Base-by-base conservation (phyloP, 148 eudicot species). In the Selenicereus undatus region DNA sequence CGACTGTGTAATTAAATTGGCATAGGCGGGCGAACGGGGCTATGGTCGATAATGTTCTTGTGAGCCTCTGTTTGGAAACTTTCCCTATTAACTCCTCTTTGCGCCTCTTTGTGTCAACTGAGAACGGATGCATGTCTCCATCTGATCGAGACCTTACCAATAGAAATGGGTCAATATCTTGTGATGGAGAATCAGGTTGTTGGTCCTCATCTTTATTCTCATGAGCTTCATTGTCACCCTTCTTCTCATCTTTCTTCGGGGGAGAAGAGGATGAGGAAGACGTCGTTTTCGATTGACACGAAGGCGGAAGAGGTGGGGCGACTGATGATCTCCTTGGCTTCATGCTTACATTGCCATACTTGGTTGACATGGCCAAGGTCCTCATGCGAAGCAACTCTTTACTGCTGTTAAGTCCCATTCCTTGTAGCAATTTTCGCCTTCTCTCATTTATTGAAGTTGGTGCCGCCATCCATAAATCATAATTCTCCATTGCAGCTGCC, bases 121-220 rank as follows among this genome's bases (percentile, higher is more conserved):
- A 92, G 51, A 86, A 82, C 0, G 84, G 75, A 0, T 83, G 88
- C 26, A 96, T 87, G 48, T 96, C 99, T 0, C 97, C 90, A 30
- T 96, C 99, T 3, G 99, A 96, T 77, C 95, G 83, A 9, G 98
- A 96, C 43, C 99, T 84, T 35, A 92, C 88, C 1, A 93, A 82
- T 50, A 91, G 27, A 14, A 27, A 27, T 26, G 36, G 12, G 89
- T 43, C 29, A 78, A 76, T 12, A 75, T 54, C 68, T 8, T 82
- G 70, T 0, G 84, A 62, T 11, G 82, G 77, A 0, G 84, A 60
- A 0, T 50, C 35, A 10, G 78, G 29, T 0, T 45, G 58, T 21
- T 79, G 30, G 20, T 56, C 76, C 7, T 36, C 51, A 50, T 51
- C 85, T 12, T 58, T 36, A 58, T 29, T 11, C 30, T 32, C 68